phyloP scores from a whole-genome alignment of 2,329 filamentous ascomycete genomes.

The Hawksworthiomyces lignivorus region DNA sequence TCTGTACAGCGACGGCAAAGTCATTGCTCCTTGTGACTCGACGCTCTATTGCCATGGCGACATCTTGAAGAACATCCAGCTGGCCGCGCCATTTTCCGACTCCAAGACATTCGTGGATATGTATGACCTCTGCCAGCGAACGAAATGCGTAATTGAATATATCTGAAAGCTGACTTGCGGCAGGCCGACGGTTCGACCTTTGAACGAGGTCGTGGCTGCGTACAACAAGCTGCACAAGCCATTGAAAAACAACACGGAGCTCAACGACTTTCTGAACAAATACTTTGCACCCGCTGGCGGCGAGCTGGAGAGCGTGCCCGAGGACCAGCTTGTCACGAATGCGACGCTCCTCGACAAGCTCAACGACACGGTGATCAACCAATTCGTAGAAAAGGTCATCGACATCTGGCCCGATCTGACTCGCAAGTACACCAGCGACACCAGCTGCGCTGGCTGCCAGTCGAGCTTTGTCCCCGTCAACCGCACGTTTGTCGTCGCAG shows the following conservation, averaged over 20 bases:
- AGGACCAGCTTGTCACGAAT: conserved; percentile 44
- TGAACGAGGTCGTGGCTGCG: conserved; percentile 53
- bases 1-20: conserved; percentile 52
- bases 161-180: background rate
- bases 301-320: conserved; percentile 49
- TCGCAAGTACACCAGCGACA: conserved; percentile 38
- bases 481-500: conserved; percentile 61
- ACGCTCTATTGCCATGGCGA: conserved; percentile 61
- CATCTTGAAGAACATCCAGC: conserved; percentile 52
- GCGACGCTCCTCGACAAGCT: conserved; percentile 51
- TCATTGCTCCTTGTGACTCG: conserved; percentile 58
- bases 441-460: conserved; percentile 51
- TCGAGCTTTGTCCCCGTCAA: conserved; percentile 60
- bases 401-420: conserved; percentile 64
- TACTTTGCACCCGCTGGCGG: conserved; percentile 58
- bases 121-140: too few species aligned
- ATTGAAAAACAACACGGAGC: conserved; percentile 53
- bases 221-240: conserved; percentile 54
- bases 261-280: conserved; percentile 52
- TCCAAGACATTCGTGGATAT: conserved; percentile 68
- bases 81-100: conserved; percentile 56
- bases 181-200: conserved; percentile 51
- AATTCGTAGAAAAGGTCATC: conserved; percentile 58
- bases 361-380: conserved; percentile 48
- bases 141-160: conserved; percentile 14